phyloP scores from a whole-genome alignment of 441 rosid species.

The Lepidium campestre region DNA sequence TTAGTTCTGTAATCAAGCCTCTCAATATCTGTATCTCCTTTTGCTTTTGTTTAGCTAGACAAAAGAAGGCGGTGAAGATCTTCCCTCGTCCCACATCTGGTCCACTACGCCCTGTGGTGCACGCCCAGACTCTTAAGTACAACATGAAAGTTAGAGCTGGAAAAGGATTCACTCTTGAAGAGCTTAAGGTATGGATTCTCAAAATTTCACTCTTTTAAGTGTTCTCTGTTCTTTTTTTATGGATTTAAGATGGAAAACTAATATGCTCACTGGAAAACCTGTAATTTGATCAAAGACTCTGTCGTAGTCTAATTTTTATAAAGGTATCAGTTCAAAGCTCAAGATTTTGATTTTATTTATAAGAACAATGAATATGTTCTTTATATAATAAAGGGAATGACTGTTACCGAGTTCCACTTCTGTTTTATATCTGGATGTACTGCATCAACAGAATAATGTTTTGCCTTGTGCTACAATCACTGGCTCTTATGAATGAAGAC shows the following conservation, averaged over 20 bases:
- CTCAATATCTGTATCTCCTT: background rate
- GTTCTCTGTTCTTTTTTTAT: too few relatives aligned
- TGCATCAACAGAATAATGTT: too few relatives aligned
- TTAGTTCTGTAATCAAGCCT: background rate
- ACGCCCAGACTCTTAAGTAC: slow-evolving; percentile 78
- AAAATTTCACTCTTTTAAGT: too few relatives aligned
- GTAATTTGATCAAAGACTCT: slow-evolving; percentile 55
- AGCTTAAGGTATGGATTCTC: slow-evolving; percentile 53
- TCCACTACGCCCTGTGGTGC: slow-evolving; percentile 76
- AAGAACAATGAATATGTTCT: background rate
- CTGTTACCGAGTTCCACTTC: background rate
- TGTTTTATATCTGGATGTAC: too few relatives aligned
- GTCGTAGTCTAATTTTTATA: slow-evolving; percentile 33
- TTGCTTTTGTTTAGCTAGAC: slow-evolving; percentile 48
- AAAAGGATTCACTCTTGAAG: slow-evolving; percentile 79
- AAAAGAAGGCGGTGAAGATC: slow-evolving; percentile 82
- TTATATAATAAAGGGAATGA: background rate
- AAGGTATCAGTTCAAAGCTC: background rate
- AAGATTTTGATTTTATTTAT: background rate
- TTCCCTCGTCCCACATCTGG: slow-evolving; percentile 90
- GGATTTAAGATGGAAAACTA: background rate
- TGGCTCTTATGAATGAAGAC: too few relatives aligned
- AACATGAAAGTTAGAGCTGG: slow-evolving; percentile 89
- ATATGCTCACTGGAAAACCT: slow-evolving; percentile 49
- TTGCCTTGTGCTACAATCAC: too few relatives aligned